Conservation (phyloP, 1,139 yeast genomes). For the Dujonia santamariae region DNA sequence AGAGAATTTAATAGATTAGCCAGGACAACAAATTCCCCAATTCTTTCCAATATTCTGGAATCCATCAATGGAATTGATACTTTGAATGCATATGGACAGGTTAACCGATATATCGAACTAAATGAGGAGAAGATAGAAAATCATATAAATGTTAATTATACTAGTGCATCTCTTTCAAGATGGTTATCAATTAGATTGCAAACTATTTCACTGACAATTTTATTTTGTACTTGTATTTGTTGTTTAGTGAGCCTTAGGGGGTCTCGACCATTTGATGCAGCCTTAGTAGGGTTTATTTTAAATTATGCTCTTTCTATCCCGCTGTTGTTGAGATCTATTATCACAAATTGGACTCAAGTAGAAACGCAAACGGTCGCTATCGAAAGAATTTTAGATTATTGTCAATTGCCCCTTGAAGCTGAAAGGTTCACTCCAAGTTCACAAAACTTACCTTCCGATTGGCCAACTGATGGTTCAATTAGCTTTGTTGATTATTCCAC, state of each 20-base stretch:
- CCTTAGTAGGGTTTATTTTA: constrained; percentile 27
- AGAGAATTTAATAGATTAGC: constrained; percentile 25
- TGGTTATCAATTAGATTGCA: constrained; percentile 27
- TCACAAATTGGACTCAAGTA: constrained; percentile 24
- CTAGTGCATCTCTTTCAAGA: constrained; percentile 18
- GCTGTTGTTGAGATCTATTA: constrained; percentile 19
- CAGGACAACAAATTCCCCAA: constrained; percentile 22
- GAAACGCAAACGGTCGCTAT: constrained; percentile 24
- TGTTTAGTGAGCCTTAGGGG: constrained; percentile 16
- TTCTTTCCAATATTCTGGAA: constrained; percentile 25
- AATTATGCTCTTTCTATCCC: constrained; percentile 23
- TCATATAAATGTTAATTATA: constrained; percentile 13
- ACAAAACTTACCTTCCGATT: constrained; percentile 19
- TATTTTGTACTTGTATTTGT: constrained; percentile 18
- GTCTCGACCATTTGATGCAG: constrained; percentile 18
- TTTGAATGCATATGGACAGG: constrained; percentile 22
- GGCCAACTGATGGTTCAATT: constrained; percentile 24
- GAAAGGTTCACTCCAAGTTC: constrained; percentile 21
- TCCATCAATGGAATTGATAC: constrained; percentile 28
- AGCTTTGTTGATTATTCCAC: constrained; percentile 22
- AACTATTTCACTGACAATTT: constrained; percentile 20
- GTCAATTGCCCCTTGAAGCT: constrained; percentile 22
- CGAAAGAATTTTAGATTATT: constrained; percentile 25
- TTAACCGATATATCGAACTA: constrained; percentile 18
- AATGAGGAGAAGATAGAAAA: constrained; percentile 15